These are phyloP conservation scores for Rugosomyces carneus DNA, from an alignment of 1,284 basidiomycete species.

Conservation along the genomic window DNA sequence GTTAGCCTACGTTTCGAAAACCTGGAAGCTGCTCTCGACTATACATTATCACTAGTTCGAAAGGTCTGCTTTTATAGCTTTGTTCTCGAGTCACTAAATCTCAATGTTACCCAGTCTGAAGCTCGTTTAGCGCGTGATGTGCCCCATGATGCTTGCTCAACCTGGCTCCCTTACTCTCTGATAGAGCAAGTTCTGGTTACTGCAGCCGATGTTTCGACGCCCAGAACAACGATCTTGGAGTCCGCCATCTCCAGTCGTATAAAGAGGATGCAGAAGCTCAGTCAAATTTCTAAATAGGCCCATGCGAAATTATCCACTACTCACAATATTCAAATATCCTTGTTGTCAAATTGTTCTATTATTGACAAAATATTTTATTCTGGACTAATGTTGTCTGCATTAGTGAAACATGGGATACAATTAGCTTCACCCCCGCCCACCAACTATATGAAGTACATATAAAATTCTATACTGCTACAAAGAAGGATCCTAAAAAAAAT, in stretches of 20 bases:
- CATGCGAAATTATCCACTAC: neutral
- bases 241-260: constrained; percentile 54
- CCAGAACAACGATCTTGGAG: constrained; percentile 47
- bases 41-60: constrained; percentile 63
- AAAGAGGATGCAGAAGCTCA: constrained; percentile 59
- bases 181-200: constrained; percentile 81
- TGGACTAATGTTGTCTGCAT: too few relatives aligned
- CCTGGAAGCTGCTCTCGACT: constrained; percentile 72
- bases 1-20: constrained; percentile 72
- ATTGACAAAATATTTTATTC: too few relatives aligned
- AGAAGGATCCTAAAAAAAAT: constrained; percentile 2
- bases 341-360: too few relatives aligned
- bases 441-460: constrained; percentile 11
- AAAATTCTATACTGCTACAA: constrained; percentile 16
- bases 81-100: neutral
- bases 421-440: neutral
- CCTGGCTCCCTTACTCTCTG: constrained; percentile 81
- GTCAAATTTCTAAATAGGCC: constrained; percentile 14
- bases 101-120: constrained; percentile 41
- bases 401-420: constrained; percentile 1
- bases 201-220: constrained; percentile 47
- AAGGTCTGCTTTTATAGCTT: constrained; percentile 43
- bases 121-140: constrained; percentile 49
- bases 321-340: too few relatives aligned
- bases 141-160: constrained; percentile 50